Evolutionary conservation across 2,329 filamentous ascomycete genomes (phyloP), one percentile per base, ranked within the genome.

Genomic region (Sclerotinia minor): DNA sequence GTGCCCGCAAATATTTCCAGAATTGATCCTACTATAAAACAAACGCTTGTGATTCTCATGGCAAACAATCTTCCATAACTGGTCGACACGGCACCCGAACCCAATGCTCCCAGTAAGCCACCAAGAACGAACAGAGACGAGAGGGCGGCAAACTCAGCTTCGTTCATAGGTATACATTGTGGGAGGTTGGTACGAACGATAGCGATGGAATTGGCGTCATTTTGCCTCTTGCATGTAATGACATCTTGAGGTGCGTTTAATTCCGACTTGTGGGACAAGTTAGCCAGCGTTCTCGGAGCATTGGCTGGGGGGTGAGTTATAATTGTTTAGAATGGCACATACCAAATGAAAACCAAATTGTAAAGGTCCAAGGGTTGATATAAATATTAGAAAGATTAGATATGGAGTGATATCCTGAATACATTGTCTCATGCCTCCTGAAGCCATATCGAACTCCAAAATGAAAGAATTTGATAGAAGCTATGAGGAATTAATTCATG

Each of bases 261-360:
- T 79, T 98, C 95, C 73, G 93, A 92, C 94, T 94, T 75, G 24
- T 35, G 44, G 15, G n/a, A 29, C 29, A 59, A 41, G 52, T 69
- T 64, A 71, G 67, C 41, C 35, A 24, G 21, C 26, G 11, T 7
- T 53, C 8, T 29, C 17, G 45, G 41, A 63, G 68, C 69, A 63
- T 60, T 63, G 50, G 59, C 26, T 26, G 44, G 47, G 41, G 45
- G n/a, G n/a, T 64, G 69, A 38, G 29, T 21, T 49, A 7, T 61
- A 38, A 29, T 21, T 11, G 24, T 13, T 8, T 61, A 4, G 17
- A 17, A 50, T 24, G 59, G 49, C 11, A 44, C 81, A 76, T 84
- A 95, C 93, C 77, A 98, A 80, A 79, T 98, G 94, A 79, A 92
- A 97, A 71, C 95, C 95, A 77, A 97, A 99, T 75, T 97, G 92